phyloP scores from a whole-genome alignment of 305 asterid species.

The Solanum hybrid region DNA sequence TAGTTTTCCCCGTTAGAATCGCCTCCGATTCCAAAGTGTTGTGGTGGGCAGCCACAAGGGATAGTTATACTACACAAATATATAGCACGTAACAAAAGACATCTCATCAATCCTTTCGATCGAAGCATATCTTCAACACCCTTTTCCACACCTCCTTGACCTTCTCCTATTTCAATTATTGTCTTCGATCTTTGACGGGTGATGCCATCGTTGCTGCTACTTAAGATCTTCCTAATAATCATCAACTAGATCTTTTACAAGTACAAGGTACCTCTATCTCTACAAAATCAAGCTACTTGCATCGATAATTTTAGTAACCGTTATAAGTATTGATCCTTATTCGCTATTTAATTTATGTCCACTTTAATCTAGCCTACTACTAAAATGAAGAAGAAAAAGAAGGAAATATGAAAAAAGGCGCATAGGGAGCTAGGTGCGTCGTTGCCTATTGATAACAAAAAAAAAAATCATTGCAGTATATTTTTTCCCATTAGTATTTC shows the following conservation, averaged over 20 bases:
- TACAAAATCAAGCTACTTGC: conserved; percentile 34
- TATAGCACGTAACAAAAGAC: conserved; percentile 14
- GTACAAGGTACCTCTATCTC: conserved; percentile 25
- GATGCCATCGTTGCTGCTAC: not conserved
- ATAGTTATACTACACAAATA: conserved; percentile 13
- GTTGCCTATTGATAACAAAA: no score
- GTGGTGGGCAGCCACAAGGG: conserved; percentile 15
- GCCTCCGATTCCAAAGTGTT: not conserved
- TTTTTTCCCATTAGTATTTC: no score
- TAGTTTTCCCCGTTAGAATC: no score
- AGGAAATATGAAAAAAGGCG: no score
- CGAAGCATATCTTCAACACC: conserved; percentile 15
- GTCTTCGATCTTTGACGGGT: not conserved
- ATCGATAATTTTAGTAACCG: not conserved
- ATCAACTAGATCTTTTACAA: conserved; percentile 36
- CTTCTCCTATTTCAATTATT: not conserved
- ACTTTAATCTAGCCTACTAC: no score
- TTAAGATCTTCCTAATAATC: conserved; percentile 10
- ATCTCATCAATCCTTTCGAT: conserved; percentile 15
- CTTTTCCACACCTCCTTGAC: conserved; percentile 20
- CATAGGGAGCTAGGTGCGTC: no score
- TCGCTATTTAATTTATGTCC: no score
- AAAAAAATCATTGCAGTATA: no score
- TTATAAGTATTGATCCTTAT: not conserved
- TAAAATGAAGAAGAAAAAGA: no score